Evolutionary conservation across 441 rosid species (phyloP).

Genomic region (Adansonia grandidieri): DNA sequence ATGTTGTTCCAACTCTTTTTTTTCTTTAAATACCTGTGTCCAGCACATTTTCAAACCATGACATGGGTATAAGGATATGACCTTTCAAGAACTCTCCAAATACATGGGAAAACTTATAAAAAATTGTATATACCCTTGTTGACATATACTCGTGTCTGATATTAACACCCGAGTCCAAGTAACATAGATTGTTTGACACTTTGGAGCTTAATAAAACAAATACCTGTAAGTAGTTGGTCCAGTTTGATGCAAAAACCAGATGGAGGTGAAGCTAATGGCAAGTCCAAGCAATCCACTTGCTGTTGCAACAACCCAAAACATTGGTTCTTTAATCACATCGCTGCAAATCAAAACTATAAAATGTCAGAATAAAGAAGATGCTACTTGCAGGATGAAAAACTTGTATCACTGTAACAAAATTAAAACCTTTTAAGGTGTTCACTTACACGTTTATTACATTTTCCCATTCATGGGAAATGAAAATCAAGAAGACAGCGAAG

Average conservation of each 20-base stretch:
- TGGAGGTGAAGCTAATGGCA: conserved; percentile 90
- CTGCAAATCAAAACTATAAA: conserved; percentile 42
- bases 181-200: neutral
- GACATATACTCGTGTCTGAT: no score
- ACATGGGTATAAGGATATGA: no score
- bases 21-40: no score
- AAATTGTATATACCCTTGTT: no score
- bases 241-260: conserved; percentile 95
- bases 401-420: neutral
- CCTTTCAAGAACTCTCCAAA: no score
- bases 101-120: no score
- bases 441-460: conserved; percentile 70
- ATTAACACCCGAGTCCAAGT: no score
- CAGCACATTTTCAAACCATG: no score
- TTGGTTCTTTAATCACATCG: conserved; percentile 61
- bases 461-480: conserved; percentile 74
- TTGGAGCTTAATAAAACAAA: neutral
- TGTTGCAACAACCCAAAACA: conserved; percentile 89
- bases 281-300: conserved; percentile 89
- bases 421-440: neutral
- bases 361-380: neutral
- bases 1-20: no score
- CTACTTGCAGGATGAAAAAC: conserved; percentile 1
- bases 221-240: conserved; percentile 96
- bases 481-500: conserved; percentile 63